A percentile compares a stretch with the other conserved stretches of the same genome.
These are phyloP conservation scores for Paulownia fortunei DNA, from an alignment of 257 asterid species.

Conservation along the genomic window DNA sequence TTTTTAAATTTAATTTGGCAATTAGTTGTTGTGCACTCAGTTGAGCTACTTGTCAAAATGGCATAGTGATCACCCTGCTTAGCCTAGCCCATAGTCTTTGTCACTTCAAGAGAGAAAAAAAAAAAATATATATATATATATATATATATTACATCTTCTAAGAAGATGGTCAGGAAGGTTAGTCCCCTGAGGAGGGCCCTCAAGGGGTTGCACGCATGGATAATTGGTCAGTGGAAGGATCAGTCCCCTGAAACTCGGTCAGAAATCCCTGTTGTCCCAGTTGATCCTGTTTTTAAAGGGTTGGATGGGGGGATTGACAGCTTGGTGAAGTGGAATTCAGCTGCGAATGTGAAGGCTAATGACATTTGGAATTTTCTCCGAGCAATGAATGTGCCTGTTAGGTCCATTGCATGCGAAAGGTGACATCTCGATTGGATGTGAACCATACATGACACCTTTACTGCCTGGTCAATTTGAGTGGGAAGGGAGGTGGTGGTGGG, in stretches of 20 bases:
- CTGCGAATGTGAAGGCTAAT: constrained; percentile 69
- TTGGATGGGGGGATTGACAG: constrained; percentile 80
- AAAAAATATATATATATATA: too few relatives aligned
- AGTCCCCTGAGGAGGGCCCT: constrained; percentile 79
- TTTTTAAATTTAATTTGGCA: too few relatives aligned
- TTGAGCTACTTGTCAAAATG: too few relatives aligned
- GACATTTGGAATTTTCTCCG: constrained; percentile 79
- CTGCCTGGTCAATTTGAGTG: constrained; percentile 92
- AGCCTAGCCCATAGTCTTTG: too few relatives aligned
- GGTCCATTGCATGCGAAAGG: constrained; percentile 76
- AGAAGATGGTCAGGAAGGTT: constrained; percentile 90
- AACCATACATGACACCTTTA: constrained; percentile 85
- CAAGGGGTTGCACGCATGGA: constrained; percentile 86
- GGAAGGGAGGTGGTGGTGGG: constrained; percentile 99
- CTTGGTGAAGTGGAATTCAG: constrained; percentile 89
- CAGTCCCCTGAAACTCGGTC: constrained; percentile 96
- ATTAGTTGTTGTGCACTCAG: too few relatives aligned
- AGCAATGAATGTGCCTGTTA: constrained; percentile 78
- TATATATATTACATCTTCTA: too few relatives aligned
- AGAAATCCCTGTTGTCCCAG: constrained; percentile 77
- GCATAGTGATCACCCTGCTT: too few relatives aligned
- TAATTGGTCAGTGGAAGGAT: constrained; percentile 92
- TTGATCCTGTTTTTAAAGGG: constrained; percentile 86
- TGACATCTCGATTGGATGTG: constrained; percentile 82
- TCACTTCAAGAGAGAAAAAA: too few relatives aligned